Percentiles rank a stretch among this genome's conserved stretches.
Evolutionary conservation across 352 stramenopile species (phyloP).

Genomic region (Phytophthora aleatoria): DNA sequence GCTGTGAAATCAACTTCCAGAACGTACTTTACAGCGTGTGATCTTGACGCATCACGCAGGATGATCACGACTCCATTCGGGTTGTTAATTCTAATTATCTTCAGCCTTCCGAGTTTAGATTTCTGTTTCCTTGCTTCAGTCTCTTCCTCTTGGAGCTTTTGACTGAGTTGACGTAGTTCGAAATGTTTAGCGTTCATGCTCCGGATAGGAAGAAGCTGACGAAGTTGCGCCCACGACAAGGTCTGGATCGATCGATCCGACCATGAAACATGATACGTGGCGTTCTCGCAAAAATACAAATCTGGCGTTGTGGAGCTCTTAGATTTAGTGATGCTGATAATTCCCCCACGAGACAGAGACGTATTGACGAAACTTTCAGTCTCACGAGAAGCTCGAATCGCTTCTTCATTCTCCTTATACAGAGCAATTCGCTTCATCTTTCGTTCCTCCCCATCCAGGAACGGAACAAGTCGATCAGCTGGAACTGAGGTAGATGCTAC

Average conservation of each 20-base stretch:
- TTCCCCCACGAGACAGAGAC: slow-evolving; percentile 27
- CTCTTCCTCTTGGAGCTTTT: slow-evolving; percentile 19
- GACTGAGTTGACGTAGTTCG: slow-evolving; percentile 44
- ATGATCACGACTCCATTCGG: slow-evolving; percentile 43
- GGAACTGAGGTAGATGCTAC: slow-evolving; percentile 62
- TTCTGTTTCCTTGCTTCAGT: neutral
- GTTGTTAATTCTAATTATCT: slow-evolving; percentile 3
- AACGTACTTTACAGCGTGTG: slow-evolving; percentile 36
- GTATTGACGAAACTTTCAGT: neutral
- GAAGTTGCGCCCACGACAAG: slow-evolving; percentile 54
- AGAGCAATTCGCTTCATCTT: slow-evolving; percentile 69
- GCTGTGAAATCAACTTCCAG: slow-evolving; percentile 50
- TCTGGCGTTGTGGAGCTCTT: neutral
- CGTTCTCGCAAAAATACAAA: slow-evolving; percentile 3
- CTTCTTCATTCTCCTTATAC: slow-evolving; percentile 51
- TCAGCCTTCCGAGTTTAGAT: neutral
- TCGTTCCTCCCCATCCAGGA: slow-evolving; percentile 57
- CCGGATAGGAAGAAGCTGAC: slow-evolving; percentile 61
- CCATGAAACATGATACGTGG: slow-evolving; percentile 63
- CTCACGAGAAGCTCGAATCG: slow-evolving; percentile 18
- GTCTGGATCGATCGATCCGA: slow-evolving; percentile 51
- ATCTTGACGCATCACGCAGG: slow-evolving; percentile 33
- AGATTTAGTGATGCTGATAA: slow-evolving; percentile 14
- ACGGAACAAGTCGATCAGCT: slow-evolving; percentile 62
- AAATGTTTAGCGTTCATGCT: slow-evolving; percentile 76